A percentile compares a stretch with the other conserved stretches of the same genome.
These are phyloP conservation scores for Diplocarpon rosae DNA, from an alignment of 2,329 filamentous ascomycete genomes.

Conservation along the genomic window DNA sequence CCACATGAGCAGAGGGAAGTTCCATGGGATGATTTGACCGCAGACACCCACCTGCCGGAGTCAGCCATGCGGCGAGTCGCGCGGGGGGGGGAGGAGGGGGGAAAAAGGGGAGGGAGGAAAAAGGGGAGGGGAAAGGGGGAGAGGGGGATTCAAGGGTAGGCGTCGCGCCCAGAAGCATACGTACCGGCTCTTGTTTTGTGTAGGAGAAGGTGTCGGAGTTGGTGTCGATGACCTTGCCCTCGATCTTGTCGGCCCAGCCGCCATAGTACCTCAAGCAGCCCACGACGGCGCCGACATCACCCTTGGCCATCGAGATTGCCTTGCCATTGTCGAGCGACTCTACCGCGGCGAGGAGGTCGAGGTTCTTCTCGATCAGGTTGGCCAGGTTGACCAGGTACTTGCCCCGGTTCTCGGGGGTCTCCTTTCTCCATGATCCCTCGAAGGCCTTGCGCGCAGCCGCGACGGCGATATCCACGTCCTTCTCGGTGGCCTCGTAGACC, in stretches of 20 bases:
- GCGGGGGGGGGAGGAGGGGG: too few species aligned
- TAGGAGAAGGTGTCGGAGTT: constrained; percentile 55
- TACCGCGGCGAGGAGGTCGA: constrained; percentile 64
- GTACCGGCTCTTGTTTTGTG: constrained; percentile 51
- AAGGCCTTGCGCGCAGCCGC: constrained; percentile 78
- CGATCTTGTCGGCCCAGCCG: constrained; percentile 63
- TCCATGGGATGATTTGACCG: constrained; percentile 65
- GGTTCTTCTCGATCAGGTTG: constrained; percentile 68
- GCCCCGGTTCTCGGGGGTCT: constrained; percentile 61
- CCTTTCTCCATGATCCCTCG: constrained; percentile 57
- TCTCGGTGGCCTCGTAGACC: constrained; percentile 77
- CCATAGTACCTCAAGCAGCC: constrained; percentile 74
- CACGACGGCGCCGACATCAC: constrained; percentile 57
- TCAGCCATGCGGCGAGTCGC: constrained; percentile 1
- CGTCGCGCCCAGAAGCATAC: too few species aligned
- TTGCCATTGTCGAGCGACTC: constrained; percentile 88
- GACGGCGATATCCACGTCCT: constrained; percentile 75
- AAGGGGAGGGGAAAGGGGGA: too few species aligned
- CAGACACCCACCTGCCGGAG: constrained; percentile 45
- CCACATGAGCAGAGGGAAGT: constrained; percentile 58
- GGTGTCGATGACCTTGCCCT: constrained; percentile 58
- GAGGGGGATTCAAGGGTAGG: too few species aligned
- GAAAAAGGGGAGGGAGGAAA: too few species aligned
- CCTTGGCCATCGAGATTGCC: constrained; percentile 63
- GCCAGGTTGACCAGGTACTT: constrained; percentile 64